These are phyloP conservation scores for Pleurotus platypus DNA, from an alignment of 768 basidiomycete species.

Conservation along the genomic window DNA sequence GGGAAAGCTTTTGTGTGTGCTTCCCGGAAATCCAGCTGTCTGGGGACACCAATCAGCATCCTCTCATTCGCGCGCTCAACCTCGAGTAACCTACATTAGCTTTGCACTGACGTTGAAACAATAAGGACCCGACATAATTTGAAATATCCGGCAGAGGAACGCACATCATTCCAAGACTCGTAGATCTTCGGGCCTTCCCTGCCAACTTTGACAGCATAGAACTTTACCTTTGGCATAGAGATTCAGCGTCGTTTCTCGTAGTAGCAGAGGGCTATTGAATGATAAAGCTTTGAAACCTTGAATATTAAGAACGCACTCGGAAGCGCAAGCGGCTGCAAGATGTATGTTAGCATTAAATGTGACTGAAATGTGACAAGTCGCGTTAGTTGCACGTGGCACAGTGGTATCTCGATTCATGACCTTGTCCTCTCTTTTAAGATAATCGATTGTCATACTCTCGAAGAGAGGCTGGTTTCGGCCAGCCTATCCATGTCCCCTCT, in stretches of 20 bases:
- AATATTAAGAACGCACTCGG: not conserved
- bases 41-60: slow-evolving; percentile 15
- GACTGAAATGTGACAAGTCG: not conserved
- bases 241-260: slow-evolving; percentile 13
- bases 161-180: slow-evolving; percentile 56
- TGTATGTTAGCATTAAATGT: not conserved
- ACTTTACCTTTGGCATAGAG: slow-evolving; percentile 31
- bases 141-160: slow-evolving; percentile 11
- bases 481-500: too few relatives aligned
- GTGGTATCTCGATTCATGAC: too few relatives aligned
- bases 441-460: too few relatives aligned
- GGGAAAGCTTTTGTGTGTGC: slow-evolving; percentile 50
- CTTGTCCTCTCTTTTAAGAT: too few relatives aligned
- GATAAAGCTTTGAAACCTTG: not conserved
- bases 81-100: slow-evolving; percentile 29
- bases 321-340: too few relatives aligned
- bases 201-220: slow-evolving; percentile 60
- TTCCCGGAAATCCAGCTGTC: slow-evolving; percentile 51
- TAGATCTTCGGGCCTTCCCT: slow-evolving; percentile 58
- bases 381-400: not conserved
- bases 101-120: slow-evolving; percentile 31
- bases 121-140: not conserved
- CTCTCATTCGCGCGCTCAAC: not conserved
- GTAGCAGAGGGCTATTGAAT: not conserved
- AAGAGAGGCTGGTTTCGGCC: too few relatives aligned